Conservation (phyloP, 176 grass and related monocot species). For the Carex cristatella region DNA sequence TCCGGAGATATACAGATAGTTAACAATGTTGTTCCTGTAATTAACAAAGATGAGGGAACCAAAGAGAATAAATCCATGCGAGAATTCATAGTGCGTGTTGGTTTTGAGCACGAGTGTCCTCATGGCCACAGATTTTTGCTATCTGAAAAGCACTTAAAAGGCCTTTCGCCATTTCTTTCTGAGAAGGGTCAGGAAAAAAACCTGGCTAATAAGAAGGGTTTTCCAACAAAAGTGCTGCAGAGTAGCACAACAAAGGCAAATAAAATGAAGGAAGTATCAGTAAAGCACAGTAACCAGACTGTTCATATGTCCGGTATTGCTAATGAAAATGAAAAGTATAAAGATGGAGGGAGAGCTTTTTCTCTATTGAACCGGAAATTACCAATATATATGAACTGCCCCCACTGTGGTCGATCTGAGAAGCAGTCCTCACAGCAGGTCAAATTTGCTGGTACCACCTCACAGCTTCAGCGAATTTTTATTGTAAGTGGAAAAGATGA, state of each 20-base stretch:
- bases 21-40: conserved; percentile 71
- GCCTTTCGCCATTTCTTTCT: conserved; percentile 39
- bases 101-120: conserved; percentile 93
- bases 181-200: conserved; percentile 38
- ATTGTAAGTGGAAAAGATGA: conserved; percentile 50
- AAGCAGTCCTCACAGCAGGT: conserved; percentile 45
- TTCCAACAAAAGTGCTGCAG: conserved; percentile 34
- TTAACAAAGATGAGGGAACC: conserved; percentile 41
- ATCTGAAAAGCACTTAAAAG: conserved; percentile 68
- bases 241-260: conserved; percentile 10
- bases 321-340: conserved; percentile 33
- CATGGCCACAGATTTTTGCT: conserved; percentile 87
- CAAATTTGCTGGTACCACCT: conserved; percentile 53
- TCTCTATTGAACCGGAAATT: conserved; percentile 81
- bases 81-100: conserved; percentile 52
- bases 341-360: conserved; percentile 67
- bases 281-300: conserved; percentile 28
- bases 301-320: conserved; percentile 10
- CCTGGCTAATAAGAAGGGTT: conserved; percentile 29
- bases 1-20: conserved; percentile 62
- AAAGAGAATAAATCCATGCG: conserved; percentile 37
- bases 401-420: conserved; percentile 63
- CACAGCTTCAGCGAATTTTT: conserved; percentile 92
- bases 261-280: conserved; percentile 33
- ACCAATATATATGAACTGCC: conserved; percentile 94